Percentiles rank a stretch among this genome's conserved stretches.
Evolutionary conservation across 805 yeast genomes (phyloP).

Genomic region (Ogataea glucozyma): DNA sequence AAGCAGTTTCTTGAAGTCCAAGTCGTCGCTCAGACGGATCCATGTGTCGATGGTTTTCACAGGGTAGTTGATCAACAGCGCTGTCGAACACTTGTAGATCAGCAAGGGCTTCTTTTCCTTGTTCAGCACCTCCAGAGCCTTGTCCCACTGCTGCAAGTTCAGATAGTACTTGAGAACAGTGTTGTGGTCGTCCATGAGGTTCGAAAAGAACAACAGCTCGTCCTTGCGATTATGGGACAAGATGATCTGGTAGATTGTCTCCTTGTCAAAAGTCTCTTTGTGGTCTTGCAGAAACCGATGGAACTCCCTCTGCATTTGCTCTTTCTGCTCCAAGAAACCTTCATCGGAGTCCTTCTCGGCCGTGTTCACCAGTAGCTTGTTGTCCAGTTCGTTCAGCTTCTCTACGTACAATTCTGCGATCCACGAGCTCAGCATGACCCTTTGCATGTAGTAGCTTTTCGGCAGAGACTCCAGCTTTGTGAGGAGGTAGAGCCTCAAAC

Average conservation of each 20-base stretch:
- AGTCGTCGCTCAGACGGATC: conserved; percentile 53
- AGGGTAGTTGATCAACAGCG: conserved; percentile 68
- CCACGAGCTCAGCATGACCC: conserved; percentile 62
- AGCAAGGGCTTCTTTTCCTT: conserved; percentile 46
- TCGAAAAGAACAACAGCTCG: conserved; percentile 68
- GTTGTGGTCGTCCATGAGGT: conserved; percentile 63
- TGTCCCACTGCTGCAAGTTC: conserved; percentile 68
- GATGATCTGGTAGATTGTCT: conserved; percentile 72
- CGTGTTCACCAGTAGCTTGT: conserved; percentile 17
- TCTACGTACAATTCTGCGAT: conserved; percentile 59
- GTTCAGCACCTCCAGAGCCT: conserved; percentile 61
- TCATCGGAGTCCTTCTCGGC: conserved; percentile 11
- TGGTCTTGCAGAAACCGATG: conserved; percentile 52
- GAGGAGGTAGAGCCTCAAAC: conserved; percentile 48
- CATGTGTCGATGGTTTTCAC: conserved; percentile 72
- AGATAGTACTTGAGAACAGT: conserved; percentile 72
- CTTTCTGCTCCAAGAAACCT: conserved; percentile 32
- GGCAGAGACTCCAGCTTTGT: conserved; percentile 41
- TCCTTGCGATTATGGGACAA: conserved; percentile 62
- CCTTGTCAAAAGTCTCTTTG: conserved; percentile 54
- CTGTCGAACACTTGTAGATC: conserved; percentile 69
- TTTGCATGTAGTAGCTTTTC: conserved; percentile 41
- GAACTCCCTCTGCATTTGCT: conserved; percentile 37
- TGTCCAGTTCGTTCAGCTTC: conserved; percentile 44
- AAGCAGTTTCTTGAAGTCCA: conserved; percentile 65